Evolutionary conservation across 148 eudicot genomes (phyloP).

Genomic region (Chenopodium berlandieri): DNA sequence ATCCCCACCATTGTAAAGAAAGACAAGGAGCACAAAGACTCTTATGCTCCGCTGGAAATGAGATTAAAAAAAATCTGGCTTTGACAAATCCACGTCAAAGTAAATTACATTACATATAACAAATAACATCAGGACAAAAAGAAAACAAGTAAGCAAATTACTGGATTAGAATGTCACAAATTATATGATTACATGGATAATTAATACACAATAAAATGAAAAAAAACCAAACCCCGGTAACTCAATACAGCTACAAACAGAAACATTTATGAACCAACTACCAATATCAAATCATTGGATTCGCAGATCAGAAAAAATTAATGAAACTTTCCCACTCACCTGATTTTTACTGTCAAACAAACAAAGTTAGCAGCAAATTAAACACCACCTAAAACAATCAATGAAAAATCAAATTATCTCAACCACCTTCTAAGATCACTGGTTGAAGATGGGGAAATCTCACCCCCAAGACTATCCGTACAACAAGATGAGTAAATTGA

Average conservation of each 20-base stretch:
- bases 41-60: neutral
- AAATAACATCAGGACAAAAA: no score
- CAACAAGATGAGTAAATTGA: constrained; percentile 72
- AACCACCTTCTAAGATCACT: constrained; percentile 72
- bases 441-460: constrained; percentile 77
- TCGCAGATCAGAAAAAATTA: constrained; percentile 9
- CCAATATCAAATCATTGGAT: constrained; percentile 12
- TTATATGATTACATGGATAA: constrained; percentile 22
- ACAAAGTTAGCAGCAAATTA: constrained; percentile 9
- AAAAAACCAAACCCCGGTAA: neutral
- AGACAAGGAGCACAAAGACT: neutral
- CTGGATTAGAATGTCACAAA: constrained; percentile 19
- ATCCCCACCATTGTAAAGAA: neutral
- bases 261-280: constrained; percentile 22
- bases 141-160: neutral
- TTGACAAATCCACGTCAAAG: neutral
- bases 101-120: neutral
- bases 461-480: constrained; percentile 72
- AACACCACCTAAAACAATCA: neutral
- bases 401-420: constrained; percentile 27
- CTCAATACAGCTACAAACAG: constrained; percentile 8
- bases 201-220: constrained; percentile 12
- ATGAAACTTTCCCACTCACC: neutral
- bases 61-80: neutral
- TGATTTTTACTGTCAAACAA: constrained; percentile 2